Base-by-base conservation (phyloP, 2,329 filamentous ascomycete species). In the Fusarium sp. region DNA sequence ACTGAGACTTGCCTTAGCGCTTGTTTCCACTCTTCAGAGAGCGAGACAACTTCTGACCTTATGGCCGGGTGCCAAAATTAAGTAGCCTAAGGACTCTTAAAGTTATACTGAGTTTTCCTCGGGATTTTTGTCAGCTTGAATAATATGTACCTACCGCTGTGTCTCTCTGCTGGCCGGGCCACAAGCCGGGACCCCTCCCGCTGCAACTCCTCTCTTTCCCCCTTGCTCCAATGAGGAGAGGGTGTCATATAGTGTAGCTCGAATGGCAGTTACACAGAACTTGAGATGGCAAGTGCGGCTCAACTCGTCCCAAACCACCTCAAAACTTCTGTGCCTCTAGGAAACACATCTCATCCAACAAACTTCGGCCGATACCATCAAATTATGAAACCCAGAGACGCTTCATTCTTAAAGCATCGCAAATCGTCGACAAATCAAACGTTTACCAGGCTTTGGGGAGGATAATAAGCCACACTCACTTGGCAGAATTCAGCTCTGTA, bases 401-500 rank as follows among this genome's bases (percentile, higher is more conserved):
- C 34, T 47, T 38, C 32, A n/a, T 48, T 36, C 58, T 55, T 4
- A 42, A 34, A 45, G n/a, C 47, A 28, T 65, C 47, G n/a, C 20
- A n/a, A 47, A 48, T 70, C 52, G 32, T 48, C 44, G 50, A 20
- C 44, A 56, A 60, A 58, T 55, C 58, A 62, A 56, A 56, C 20
- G 44, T 47, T 22, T 56, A 62, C 42, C 70, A 39, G 70, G 66
- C 57, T 44, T 36, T 56, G 36, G 58, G 50, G 15, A 71, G 34
- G 41, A 38, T 28, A 58, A 38, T 28, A 58, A 45, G 42, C 47
- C 45, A 68, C 51, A 24, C 22, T 54, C 42, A 42, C 44, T 69
- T 69, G 59, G 38, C 68, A 41, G 36, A 20, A 30, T 48, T 54
- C 57, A 41, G 38, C 52, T 62, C 34, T 36, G 34, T 36, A 30